phyloP scores from a whole-genome alignment of 2,329 filamentous ascomycete species.

The Xylaria sp. region DNA sequence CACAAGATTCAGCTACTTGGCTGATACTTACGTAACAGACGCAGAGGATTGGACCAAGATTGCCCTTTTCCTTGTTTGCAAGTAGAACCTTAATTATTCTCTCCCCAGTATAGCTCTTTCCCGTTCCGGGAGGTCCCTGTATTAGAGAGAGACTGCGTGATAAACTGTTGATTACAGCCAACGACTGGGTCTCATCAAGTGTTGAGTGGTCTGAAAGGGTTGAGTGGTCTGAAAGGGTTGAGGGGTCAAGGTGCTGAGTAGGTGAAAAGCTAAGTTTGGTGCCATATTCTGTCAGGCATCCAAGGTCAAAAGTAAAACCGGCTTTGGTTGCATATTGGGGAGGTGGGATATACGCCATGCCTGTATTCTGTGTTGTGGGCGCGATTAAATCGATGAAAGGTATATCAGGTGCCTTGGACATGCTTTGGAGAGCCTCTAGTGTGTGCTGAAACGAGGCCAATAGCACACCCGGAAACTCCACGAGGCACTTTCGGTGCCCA shows the following conservation, averaged over 20 bases:
- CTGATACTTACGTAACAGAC: constrained; percentile 57
- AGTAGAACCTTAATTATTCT: constrained; percentile 68
- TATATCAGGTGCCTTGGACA: constrained; percentile 57
- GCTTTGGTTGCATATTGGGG: constrained; percentile 62
- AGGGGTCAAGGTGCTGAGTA: constrained; percentile 33
- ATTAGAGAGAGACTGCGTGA: constrained; percentile 67
- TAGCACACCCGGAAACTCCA: constrained; percentile 72
- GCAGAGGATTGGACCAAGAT: constrained; percentile 62
- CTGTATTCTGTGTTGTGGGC: constrained; percentile 41
- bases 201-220: constrained; percentile 52
- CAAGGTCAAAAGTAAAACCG: constrained; percentile 63
- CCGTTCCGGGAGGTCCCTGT: constrained; percentile 77
- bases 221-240: constrained; percentile 44
- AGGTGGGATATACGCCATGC: constrained; percentile 51
- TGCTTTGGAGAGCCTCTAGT: constrained; percentile 65
- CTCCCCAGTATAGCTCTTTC: constrained; percentile 72
- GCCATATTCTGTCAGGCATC: constrained; percentile 46
- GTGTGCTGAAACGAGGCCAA: constrained; percentile 68
- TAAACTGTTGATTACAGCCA: constrained; percentile 65
- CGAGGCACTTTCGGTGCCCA: constrained; percentile 51
- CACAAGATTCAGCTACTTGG: neutral
- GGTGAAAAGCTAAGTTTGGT: constrained; percentile 42
- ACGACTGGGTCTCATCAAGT: constrained; percentile 64
- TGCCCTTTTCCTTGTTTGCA: constrained; percentile 52
- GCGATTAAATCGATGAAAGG: constrained; percentile 63